phyloP scores from a whole-genome alignment of 352 stramenopile genomes.

The Detonula confervacea region DNA sequence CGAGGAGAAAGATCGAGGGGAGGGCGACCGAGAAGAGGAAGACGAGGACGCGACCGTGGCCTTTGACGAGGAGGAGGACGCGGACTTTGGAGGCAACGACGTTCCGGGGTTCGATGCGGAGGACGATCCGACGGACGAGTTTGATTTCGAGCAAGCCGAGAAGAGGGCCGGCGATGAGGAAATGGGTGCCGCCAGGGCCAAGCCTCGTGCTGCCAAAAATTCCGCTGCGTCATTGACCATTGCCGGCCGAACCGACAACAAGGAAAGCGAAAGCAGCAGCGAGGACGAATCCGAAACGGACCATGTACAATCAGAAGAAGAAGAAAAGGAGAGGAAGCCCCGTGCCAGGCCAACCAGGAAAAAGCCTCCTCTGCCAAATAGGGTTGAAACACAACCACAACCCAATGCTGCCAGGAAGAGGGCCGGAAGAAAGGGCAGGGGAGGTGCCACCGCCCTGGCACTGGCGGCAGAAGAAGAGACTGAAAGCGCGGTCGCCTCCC shows the following conservation, averaged over 20 bases:
- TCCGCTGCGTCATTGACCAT: background rate
- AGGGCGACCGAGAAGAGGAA: background rate
- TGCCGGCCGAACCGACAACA: no score
- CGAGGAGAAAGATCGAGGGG: background rate
- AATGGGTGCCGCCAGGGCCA: background rate
- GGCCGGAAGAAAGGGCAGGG: conserved; percentile 9
- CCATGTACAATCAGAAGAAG: conserved; percentile 1
- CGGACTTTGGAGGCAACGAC: conserved; percentile 19
- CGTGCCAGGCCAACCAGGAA: conserved; percentile 6
- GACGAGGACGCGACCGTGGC: no score
- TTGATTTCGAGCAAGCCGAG: background rate
- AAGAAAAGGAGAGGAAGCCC: conserved; percentile 8
- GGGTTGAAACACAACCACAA: background rate
- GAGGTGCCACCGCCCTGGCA: conserved; percentile 7
- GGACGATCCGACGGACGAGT: background rate
- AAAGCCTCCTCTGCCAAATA: conserved; percentile 1
- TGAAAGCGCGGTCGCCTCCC: background rate
- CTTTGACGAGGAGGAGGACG: no score
- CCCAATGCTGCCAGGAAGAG: conserved; percentile 7
- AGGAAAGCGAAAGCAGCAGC: no score
- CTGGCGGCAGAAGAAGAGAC: conserved; percentile 15
- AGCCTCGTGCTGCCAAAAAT: background rate
- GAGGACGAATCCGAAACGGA: no score
- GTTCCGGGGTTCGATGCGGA: background rate
- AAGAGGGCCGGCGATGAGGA: background rate